phyloP scores from a whole-genome alignment of 371 early-diverging fungal species.

The Haplosporangium sp. region DNA sequence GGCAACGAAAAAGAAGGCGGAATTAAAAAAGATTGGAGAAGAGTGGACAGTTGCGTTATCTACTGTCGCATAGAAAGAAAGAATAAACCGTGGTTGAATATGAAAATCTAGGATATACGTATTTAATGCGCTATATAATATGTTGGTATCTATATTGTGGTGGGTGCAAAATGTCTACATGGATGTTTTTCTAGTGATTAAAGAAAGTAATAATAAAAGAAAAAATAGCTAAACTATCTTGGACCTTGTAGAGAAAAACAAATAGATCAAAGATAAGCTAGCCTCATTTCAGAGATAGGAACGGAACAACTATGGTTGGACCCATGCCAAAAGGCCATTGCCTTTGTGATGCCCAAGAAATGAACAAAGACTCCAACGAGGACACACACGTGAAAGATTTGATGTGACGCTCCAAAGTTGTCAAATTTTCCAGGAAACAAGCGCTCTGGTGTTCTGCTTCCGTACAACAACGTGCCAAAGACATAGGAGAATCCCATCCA shows the following conservation, averaged over 20 bases:
- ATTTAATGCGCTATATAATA: neutral
- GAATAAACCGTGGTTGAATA: no score
- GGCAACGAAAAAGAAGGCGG: constrained; percentile 28
- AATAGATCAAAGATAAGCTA: neutral
- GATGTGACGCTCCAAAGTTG: constrained; percentile 84
- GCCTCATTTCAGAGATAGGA: constrained; percentile 38
- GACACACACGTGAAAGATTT: constrained; percentile 92
- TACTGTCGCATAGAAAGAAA: constrained; percentile 1
- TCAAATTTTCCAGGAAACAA: constrained; percentile 72
- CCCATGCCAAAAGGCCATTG: constrained; percentile 65
- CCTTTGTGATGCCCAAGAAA: constrained; percentile 81
- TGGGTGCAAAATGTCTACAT: neutral
- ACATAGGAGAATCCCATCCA: constrained; percentile 84
- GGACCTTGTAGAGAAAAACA: neutral
- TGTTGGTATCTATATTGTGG: neutral
- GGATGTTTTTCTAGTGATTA: neutral
- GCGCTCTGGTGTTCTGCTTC: constrained; percentile 72
- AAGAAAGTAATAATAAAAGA: neutral
- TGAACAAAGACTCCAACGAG: constrained; percentile 83
- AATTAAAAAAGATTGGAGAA: constrained; percentile 30
- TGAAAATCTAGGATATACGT: neutral
- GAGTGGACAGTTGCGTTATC: constrained; percentile 46
- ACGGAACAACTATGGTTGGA: constrained; percentile 45
- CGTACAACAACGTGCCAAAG: constrained; percentile 88
- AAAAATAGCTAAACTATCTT: neutral